Conservation (phyloP, 805 yeast species). For the Candida broadrunensis region DNA sequence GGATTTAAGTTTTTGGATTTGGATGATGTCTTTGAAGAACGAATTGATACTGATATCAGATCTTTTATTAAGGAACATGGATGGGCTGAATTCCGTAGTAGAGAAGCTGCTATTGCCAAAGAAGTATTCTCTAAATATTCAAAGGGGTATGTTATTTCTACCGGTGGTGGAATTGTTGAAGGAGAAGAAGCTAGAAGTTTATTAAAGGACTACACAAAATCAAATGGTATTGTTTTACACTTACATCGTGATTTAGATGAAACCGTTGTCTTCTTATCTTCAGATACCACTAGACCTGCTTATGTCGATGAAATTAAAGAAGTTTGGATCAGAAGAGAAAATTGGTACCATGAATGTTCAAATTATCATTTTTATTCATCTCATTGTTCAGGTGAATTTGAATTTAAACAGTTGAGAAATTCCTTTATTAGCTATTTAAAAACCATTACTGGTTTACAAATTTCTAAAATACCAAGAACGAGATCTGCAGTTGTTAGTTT, state of each 20-base stretch:
- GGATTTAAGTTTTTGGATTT: slow-evolving; percentile 73
- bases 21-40: slow-evolving; percentile 67
- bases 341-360: slow-evolving; percentile 77
- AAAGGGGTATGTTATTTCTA: slow-evolving; percentile 69
- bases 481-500: slow-evolving; percentile 73
- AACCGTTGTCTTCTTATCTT: slow-evolving; percentile 67
- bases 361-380: slow-evolving; percentile 75
- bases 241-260: slow-evolving; percentile 84
- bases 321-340: slow-evolving; percentile 83
- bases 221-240: slow-evolving; percentile 82
- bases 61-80: slow-evolving; percentile 62
- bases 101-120: slow-evolving; percentile 58
- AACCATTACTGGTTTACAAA: slow-evolving; percentile 56
- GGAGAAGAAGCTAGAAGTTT: slow-evolving; percentile 60
- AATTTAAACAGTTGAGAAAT: slow-evolving; percentile 54
- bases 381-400: slow-evolving; percentile 55
- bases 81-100: slow-evolving; percentile 83
- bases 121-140: slow-evolving; percentile 41
- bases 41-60: slow-evolving; percentile 50
- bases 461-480: slow-evolving; percentile 34
- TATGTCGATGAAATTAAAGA: slow-evolving; percentile 72
- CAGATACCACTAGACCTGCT: slow-evolving; percentile 87
- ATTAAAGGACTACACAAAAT: slow-evolving; percentile 49
- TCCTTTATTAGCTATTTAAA: slow-evolving; percentile 59
- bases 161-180: slow-evolving; percentile 97